These are phyloP conservation scores for Phaeosphaeriaceae sp. DNA, from an alignment of 2,329 filamentous ascomycete species.

Conservation along the genomic window DNA sequence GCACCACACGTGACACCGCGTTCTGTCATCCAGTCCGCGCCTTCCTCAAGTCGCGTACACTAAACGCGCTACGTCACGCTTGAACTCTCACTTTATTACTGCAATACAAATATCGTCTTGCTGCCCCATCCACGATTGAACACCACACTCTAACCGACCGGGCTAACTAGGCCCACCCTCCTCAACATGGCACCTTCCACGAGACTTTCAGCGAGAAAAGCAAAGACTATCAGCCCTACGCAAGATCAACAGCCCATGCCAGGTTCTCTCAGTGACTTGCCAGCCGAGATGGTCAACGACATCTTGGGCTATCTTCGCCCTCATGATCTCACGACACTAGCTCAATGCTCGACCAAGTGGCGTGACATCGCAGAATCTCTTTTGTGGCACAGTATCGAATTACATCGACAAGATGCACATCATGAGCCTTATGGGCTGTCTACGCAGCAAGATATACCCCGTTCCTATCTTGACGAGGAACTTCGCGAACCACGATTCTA, in stretches of 20 bases:
- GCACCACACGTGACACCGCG: too few species aligned
- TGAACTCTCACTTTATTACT: too few species aligned
- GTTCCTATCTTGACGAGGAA: constrained; percentile 1
- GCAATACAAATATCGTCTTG: too few species aligned
- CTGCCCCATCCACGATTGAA: too few species aligned
- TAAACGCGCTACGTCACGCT: too few species aligned
- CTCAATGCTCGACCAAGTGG: constrained; percentile 6
- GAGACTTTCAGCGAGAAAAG: background rate
- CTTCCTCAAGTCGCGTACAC: too few species aligned
- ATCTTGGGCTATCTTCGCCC: constrained; percentile 3
- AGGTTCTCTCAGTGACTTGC: background rate
- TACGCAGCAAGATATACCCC: background rate
- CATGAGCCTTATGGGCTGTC: background rate
- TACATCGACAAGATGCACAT: constrained; percentile 9
- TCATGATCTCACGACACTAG: constrained; percentile 7
- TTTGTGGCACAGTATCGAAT: constrained; percentile 8
- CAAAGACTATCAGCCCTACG: background rate
- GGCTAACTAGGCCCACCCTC: too few species aligned
- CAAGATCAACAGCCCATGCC: background rate
- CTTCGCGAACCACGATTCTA: constrained; percentile 1
- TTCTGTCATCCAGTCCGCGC: too few species aligned
- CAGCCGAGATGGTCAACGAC: constrained; percentile 5
- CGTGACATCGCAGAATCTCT: background rate
- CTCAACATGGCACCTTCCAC: background rate
- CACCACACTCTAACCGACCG: too few species aligned